A percentile compares a stretch with the other conserved stretches of the same genome.
Evolutionary conservation across 148 eudicot species (phyloP).

Genomic region (Nepenthes gracilis): DNA sequence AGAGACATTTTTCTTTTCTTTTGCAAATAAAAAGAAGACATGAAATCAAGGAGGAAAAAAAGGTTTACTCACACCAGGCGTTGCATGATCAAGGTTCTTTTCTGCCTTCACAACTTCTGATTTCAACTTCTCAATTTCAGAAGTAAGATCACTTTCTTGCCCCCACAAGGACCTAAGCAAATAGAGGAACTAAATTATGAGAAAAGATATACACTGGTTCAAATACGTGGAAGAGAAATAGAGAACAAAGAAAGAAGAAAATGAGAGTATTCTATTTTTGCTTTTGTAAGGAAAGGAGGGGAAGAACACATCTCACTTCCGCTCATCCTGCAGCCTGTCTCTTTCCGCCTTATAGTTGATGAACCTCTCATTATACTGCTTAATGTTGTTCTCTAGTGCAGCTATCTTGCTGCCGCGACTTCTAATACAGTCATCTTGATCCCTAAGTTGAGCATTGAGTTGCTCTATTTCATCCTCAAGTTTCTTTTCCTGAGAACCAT

Average conservation of each 20-base stretch:
- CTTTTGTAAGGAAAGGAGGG: neutral
- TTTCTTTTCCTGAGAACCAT: constrained; percentile 48
- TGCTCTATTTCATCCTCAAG: constrained; percentile 58
- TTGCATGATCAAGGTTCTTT: constrained; percentile 90
- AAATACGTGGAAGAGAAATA: neutral
- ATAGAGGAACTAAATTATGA: constrained; percentile 1
- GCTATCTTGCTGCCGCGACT: constrained; percentile 38
- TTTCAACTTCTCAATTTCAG: constrained; percentile 75
- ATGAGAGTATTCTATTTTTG: neutral
- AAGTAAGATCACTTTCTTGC: constrained; percentile 65
- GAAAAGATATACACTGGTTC: neutral
- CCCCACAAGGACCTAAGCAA: constrained; percentile 68
- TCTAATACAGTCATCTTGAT: constrained; percentile 43
- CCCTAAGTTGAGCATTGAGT: constrained; percentile 44
- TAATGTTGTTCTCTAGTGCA: constrained; percentile 39
- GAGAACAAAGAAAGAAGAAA: neutral
- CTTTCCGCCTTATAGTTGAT: constrained; percentile 53
- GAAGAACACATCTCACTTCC: constrained; percentile 51
- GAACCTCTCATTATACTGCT: constrained; percentile 41
- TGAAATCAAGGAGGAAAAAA: neutral
- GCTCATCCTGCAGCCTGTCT: constrained; percentile 72
- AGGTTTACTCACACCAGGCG: constrained; percentile 77
- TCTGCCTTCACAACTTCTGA: constrained; percentile 84
- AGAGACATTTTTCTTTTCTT: neutral
- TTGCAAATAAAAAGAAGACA: neutral